phyloP scores from a whole-genome alignment of 768 basidiomycete genomes.

The Mycena filopes region DNA sequence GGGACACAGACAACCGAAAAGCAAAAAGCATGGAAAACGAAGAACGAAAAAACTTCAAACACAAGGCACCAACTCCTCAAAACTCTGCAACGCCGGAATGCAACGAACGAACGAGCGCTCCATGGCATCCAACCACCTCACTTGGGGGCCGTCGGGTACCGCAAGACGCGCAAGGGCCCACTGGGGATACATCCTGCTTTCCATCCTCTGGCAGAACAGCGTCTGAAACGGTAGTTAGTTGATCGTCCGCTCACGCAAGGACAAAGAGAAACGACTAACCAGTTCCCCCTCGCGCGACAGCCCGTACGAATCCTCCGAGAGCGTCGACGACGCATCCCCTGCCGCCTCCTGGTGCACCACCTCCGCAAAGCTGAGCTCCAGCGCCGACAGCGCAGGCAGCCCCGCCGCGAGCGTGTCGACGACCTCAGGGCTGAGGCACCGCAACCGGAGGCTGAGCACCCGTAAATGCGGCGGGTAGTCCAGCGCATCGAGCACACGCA shows the following conservation, averaged over 20 bases:
- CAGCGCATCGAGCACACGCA: slow-evolving; percentile 40
- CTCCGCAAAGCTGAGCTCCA: slow-evolving; percentile 40
- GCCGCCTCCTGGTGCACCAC: slow-evolving; percentile 30
- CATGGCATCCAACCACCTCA: slow-evolving; percentile 24
- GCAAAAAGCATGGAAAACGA: background rate
- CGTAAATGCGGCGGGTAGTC: slow-evolving; percentile 26
- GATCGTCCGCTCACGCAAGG: background rate
- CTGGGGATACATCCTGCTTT: background rate
- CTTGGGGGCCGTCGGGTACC: slow-evolving; percentile 23
- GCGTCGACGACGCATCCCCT: slow-evolving; percentile 17
- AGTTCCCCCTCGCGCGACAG: slow-evolving; percentile 19
- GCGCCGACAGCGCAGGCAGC: slow-evolving; percentile 35
- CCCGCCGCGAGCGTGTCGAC: slow-evolving; percentile 37
- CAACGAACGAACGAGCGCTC: slow-evolving; percentile 26
- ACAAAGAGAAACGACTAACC: background rate
- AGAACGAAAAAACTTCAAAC: background rate
- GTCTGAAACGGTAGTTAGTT: slow-evolving; percentile 4
- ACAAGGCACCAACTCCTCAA: slow-evolving; percentile 20
- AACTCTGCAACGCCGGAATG: slow-evolving; percentile 25
- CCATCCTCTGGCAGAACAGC: slow-evolving; percentile 22
- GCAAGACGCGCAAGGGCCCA: slow-evolving; percentile 30
- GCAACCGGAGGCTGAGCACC: slow-evolving; percentile 35
- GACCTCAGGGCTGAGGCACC: slow-evolving; percentile 39
- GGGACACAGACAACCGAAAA: too few species aligned
- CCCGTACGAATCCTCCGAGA: slow-evolving; percentile 19